A percentile compares a stretch with the other conserved stretches of the same genome.
Conservation (phyloP, 306 rosid species). For the Glycine latifolia region DNA sequence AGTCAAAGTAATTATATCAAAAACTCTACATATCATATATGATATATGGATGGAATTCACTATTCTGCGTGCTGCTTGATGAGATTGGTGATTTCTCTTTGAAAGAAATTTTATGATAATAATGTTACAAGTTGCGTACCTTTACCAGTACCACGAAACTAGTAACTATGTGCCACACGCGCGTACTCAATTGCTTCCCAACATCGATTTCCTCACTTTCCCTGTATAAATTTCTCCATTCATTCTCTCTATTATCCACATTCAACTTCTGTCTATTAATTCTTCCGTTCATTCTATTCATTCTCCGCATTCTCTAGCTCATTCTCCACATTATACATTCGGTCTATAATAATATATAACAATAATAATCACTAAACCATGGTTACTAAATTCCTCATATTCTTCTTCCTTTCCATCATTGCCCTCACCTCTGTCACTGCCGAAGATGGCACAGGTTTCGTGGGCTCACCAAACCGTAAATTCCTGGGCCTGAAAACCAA, state of each 20-base stretch:
- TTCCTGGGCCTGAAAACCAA: constrained; percentile 36
- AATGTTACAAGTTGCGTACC: background rate
- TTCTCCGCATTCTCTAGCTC: background rate
- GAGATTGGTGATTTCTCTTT: background rate
- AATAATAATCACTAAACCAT: background rate
- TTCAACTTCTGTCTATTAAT: too few species aligned
- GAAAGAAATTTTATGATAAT: too few species aligned
- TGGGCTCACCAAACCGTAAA: constrained; percentile 41
- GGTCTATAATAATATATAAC: too few species aligned
- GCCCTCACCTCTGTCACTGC: background rate
- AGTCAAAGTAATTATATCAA: background rate
- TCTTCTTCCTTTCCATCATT: constrained; percentile 16
- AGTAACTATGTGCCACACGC: background rate
- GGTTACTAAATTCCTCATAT: background rate
- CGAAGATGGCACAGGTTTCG: constrained; percentile 44
- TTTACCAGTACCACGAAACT: background rate
- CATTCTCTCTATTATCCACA: too few species aligned
- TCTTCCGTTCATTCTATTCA: background rate
- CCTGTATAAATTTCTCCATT: background rate
- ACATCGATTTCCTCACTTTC: background rate
- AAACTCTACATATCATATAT: too few species aligned
- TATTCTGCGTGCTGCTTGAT: background rate
- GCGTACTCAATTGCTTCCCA: background rate
- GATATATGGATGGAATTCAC: background rate
- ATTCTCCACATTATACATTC: background rate